Conservation (phyloP, 2,329 filamentous ascomycete genomes). For the Ceratocystis ficicola region DNA sequence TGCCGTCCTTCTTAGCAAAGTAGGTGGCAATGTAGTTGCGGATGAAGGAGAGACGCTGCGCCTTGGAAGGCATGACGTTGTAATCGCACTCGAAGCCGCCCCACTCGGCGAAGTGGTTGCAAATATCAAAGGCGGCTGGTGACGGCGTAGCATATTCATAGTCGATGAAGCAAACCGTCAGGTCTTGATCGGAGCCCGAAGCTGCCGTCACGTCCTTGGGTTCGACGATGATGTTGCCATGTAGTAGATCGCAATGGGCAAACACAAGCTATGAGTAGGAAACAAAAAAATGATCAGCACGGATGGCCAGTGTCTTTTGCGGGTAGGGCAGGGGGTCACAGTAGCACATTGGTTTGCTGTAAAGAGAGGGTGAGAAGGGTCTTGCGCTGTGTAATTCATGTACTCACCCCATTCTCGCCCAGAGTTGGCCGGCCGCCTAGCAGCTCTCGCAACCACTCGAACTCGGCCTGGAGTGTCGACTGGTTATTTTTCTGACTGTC, state of each 20-base stretch:
- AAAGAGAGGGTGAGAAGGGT: background rate
- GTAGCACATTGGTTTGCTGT: background rate
- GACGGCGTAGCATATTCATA: slow-evolving; percentile 96
- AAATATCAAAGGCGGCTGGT: slow-evolving; percentile 87
- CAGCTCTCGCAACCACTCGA: slow-evolving; percentile 55
- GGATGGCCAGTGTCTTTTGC: background rate
- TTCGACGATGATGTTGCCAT: slow-evolving; percentile 86
- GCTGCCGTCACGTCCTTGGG: slow-evolving; percentile 30
- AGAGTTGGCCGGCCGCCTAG: slow-evolving; percentile 68
- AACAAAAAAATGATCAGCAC: slow-evolving; percentile 4
- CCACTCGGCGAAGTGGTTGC: slow-evolving; percentile 98
- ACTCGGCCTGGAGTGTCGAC: slow-evolving; percentile 57
- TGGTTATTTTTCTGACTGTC: slow-evolving; percentile 57
- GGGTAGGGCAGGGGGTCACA: background rate
- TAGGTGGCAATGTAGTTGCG: slow-evolving; percentile 71
- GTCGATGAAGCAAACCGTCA: slow-evolving; percentile 74
- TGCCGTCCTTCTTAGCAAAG: slow-evolving; percentile 38
- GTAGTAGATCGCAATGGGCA: slow-evolving; percentile 89
- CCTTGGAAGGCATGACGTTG: slow-evolving; percentile 62
- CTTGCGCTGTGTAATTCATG: background rate
- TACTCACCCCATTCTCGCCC: slow-evolving; percentile 57
- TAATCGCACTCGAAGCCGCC: slow-evolving; percentile 93
- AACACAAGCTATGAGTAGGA: slow-evolving; percentile 57
- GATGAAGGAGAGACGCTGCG: slow-evolving; percentile 69
- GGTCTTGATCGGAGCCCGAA: slow-evolving; percentile 27